phyloP scores from a whole-genome alignment of 2,329 filamentous ascomycete genomes.

The Ophiostoma ips region DNA sequence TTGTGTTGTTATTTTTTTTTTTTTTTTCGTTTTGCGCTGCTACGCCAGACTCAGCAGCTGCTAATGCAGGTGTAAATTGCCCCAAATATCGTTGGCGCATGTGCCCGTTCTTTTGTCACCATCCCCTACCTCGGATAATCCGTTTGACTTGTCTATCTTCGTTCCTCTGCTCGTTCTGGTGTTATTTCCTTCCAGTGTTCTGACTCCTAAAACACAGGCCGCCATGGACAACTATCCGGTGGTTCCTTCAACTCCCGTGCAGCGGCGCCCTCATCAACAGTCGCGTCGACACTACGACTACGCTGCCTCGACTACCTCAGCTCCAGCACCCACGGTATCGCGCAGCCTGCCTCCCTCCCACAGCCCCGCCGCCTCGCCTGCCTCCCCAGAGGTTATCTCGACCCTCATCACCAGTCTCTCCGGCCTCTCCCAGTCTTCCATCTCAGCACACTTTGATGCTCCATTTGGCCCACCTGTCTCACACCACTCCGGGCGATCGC shows the following conservation, averaged over 20 bases:
- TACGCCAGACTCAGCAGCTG: neutral
- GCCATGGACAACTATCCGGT: conserved; percentile 11
- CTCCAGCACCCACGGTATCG: neutral
- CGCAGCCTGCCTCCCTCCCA: conserved; percentile 11
- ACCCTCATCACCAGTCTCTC: conserved; percentile 56
- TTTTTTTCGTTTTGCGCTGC: too few species aligned
- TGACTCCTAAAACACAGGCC: neutral
- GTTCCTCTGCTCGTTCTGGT: neutral
- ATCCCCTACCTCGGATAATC: neutral
- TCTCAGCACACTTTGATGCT: conserved; percentile 56
- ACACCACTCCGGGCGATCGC: conserved; percentile 20
- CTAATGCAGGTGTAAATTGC: conserved; percentile 9
- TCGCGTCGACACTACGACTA: conserved; percentile 7
- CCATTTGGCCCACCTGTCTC: conserved; percentile 23
- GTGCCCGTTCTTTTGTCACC: neutral
- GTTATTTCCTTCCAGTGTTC: neutral
- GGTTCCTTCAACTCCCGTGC: conserved; percentile 15
- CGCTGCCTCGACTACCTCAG: neutral
- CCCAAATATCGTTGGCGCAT: conserved; percentile 5
- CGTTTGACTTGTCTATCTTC: neutral
- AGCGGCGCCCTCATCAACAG: conserved; percentile 17
- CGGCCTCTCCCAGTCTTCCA: conserved; percentile 53
- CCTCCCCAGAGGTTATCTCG: conserved; percentile 51
- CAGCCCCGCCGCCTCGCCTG: conserved; percentile 9
- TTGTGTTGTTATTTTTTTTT: too few species aligned